A percentile compares a stretch with the other conserved stretches of the same genome.
These are phyloP conservation scores for Bjerkandera adusta DNA, from an alignment of 1,284 basidiomycete species.

Conservation along the genomic window DNA sequence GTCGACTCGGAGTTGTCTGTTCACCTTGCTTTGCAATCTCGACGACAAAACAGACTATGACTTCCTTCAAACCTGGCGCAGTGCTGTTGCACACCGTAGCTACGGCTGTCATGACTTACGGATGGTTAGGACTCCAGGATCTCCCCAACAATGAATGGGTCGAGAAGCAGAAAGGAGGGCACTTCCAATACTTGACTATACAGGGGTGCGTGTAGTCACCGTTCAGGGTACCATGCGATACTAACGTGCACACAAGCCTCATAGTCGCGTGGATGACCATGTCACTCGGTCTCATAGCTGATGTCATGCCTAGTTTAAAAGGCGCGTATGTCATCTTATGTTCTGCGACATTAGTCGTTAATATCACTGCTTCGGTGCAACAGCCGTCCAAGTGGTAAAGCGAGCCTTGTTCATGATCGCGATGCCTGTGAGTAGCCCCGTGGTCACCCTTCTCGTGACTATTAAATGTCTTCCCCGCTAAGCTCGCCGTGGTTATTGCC, in stretches of 20 bases:
- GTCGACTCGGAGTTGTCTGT: not conserved
- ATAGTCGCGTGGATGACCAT: slow-evolving; percentile 50
- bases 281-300: slow-evolving; percentile 43
- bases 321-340: slow-evolving; percentile 32
- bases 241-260: too few relatives aligned
- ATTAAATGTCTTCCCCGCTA: slow-evolving; percentile 6
- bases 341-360: not conserved
- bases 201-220: slow-evolving; percentile 69
- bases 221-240: too few relatives aligned
- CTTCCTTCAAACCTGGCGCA: slow-evolving; percentile 14
- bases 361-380: slow-evolving; percentile 1
- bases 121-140: slow-evolving; percentile 38
- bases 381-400: slow-evolving; percentile 48
- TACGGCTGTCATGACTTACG: slow-evolving; percentile 45
- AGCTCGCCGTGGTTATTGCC: slow-evolving; percentile 69
- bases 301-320: slow-evolving; percentile 46
- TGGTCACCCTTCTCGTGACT: slow-evolving; percentile 3
- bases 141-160: slow-evolving; percentile 40
- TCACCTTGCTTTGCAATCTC: not conserved
- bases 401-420: slow-evolving; percentile 58
- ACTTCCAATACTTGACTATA: slow-evolving; percentile 73
- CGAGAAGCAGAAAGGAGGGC: slow-evolving; percentile 54
- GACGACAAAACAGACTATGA: slow-evolving; percentile 9
- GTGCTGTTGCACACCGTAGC: slow-evolving; percentile 40
- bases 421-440: slow-evolving; percentile 56